Evolutionary conservation across 352 stramenopile species (phyloP).

Genomic region (Pythium vanterpoolii): DNA sequence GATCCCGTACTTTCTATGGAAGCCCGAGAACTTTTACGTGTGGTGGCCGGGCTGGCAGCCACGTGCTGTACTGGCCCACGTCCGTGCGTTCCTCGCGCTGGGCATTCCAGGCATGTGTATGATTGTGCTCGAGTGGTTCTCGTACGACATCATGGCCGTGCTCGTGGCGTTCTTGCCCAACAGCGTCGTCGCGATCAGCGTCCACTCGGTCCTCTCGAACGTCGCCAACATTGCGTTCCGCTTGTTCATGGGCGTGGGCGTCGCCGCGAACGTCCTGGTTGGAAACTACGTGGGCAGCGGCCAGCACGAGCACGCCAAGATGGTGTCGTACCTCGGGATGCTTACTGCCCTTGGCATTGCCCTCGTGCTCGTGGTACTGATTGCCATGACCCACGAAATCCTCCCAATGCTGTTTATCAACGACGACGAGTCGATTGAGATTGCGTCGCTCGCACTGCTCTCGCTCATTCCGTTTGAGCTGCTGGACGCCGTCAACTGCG

Average conservation of each 20-base stretch:
- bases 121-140: constrained; percentile 78
- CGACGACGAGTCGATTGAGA: constrained; percentile 26
- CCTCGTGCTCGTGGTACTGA: constrained; percentile 34
- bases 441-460: constrained; percentile 40
- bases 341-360: constrained; percentile 44
- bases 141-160: constrained; percentile 77
- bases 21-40: constrained; percentile 32
- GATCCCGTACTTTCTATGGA: constrained; percentile 64
- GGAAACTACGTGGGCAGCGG: constrained; percentile 82
- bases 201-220: constrained; percentile 72
- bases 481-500: constrained; percentile 64
- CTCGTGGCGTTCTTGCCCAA: constrained; percentile 62
- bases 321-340: constrained; percentile 69
- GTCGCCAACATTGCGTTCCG: constrained; percentile 72
- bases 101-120: constrained; percentile 72
- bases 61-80: constrained; percentile 41
- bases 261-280: constrained; percentile 82
- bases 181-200: constrained; percentile 64
- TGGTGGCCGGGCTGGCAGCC: constrained; percentile 74
- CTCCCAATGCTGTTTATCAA: constrained; percentile 74
- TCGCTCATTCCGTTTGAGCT: constrained; percentile 74
- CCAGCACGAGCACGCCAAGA: constrained; percentile 79
- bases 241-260: constrained; percentile 76
- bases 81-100: constrained; percentile 64
- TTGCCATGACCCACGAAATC: constrained; percentile 40